Base-by-base conservation (phyloP, 192 early-diverging fungal genomes). In the Mortierella antarctica region DNA sequence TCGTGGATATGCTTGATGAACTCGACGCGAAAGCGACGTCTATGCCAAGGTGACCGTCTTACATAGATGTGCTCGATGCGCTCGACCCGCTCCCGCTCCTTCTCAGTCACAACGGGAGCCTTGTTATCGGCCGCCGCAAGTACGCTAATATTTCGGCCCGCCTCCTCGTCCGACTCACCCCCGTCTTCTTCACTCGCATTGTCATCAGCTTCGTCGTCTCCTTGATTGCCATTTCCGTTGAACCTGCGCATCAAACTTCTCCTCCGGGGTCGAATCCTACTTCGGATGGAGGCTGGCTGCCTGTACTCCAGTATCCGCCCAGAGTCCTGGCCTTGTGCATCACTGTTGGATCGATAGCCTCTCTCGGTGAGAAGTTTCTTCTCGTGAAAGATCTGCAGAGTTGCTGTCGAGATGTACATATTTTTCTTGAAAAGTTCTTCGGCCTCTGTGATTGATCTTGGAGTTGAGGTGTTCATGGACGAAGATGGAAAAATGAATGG, bases 1-100 rank as follows among this genome's bases (percentile, higher is more conserved):
- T 31, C 31, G 11, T n/a, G 41, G 2, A 6, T 23, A 42, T 39
- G 13, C 7, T 58, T 7, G 18, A 56, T 50, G 10, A 46, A 62
- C 48, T 11, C 39, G 9, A 49, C 4, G 9, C 14, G 4, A 23
- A 70, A 46, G 31, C 7, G 15, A n/a, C 14, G 31, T 44, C n/a
- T 49, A 41, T 71, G 21, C 13, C 1, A 49, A 7, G 21, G 17
- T 7, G 5, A 6, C 48, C 18, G 7, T 60, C 84, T 82, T 88
- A 89, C 88, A 65, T 88, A 89, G 53, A 89, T 71, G 20, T 64
- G 51, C 74, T 89, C 86, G 52, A 89, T 75, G 20, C 68, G 77
- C 7, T 84, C 83, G n/a, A 88, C 74, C 2, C 71, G 68, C 49
- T 80, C 75, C 17, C 69, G 60, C n/a, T 82, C 78, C 48, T 50